Base-by-base conservation (phyloP, 768 basidiomycete genomes). In the Erythrobasidium yunnanense region DNA sequence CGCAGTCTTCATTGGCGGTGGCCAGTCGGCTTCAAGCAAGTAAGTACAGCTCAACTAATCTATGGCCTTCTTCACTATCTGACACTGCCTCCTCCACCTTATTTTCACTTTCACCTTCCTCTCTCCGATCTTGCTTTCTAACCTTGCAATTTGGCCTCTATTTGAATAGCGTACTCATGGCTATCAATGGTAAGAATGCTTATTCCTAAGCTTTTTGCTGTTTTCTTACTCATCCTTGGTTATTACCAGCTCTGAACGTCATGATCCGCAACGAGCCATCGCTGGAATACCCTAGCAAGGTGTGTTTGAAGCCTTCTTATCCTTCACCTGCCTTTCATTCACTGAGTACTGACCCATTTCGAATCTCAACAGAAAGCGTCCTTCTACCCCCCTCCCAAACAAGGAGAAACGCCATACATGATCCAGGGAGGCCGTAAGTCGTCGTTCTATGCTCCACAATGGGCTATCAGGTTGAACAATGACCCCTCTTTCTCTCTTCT, bases 221-320 rank as follows among this genome's bases (percentile, higher is more conserved):
- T 17, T 57, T 55, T 35, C 55, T 57, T 30, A 57, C 25, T 8
- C n/a, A 4, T 27, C 6, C 47, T 2, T 25, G 17, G 17, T 46
- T n/a, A 11, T 42, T n/a, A 4, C 35, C 29, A 51, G 67, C 67
- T 23, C 62, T 68, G 32, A 68, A 68, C 42, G 67, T 67, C 49
- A 62, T 68, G 66, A 25, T 65, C 20, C 42, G 66, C 13, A 38
- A 62, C 35, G 27, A n/a, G 7, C 66, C 66, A 6, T 13, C 57
- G 2, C 22, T 32, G 3, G 13, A n/a, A 18, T 68, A 63, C 62
- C 62, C 67, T 20, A 33, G 22, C 46, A 68, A 65, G 50, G 49
- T 27, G 49, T 34, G 32, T 20, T n/a, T n/a, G n/a, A n/a, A n/a
- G n/a, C n/a, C n/a, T n/a, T n/a, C n/a, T n/a, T n/a, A n/a, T n/a